Conservation (phyloP, 2,329 filamentous ascomycete genomes). For the Sporothrix humicola region DNA sequence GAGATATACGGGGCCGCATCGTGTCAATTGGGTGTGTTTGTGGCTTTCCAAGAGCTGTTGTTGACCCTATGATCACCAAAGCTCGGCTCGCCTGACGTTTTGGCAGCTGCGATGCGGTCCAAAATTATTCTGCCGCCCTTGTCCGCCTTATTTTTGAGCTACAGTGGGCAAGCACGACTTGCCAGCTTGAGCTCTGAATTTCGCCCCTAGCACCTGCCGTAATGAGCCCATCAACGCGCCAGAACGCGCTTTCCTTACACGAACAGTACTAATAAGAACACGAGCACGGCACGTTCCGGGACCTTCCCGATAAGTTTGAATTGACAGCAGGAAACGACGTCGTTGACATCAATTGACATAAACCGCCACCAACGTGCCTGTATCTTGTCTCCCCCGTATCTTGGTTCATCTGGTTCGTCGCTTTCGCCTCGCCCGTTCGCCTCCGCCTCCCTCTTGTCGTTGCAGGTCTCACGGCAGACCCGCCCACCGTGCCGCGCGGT, state of each 20-base stretch:
- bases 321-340: background rate
- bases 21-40: background rate
- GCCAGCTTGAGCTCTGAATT: background rate
- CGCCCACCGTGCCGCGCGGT: slow-evolving; percentile 6
- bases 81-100: background rate
- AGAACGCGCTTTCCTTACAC: slow-evolving; percentile 20
- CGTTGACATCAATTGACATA: background rate
- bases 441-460: background rate
- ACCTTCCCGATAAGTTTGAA: background rate
- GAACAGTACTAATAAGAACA: background rate
- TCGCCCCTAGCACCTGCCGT: background rate
- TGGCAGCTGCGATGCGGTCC: background rate
- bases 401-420: background rate
- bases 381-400: background rate
- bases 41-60: background rate
- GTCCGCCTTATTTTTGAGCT: background rate
- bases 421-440: background rate
- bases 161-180: background rate
- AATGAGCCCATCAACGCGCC: background rate
- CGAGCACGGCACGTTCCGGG: slow-evolving; percentile 24
- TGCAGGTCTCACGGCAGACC: background rate
- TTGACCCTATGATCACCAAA: background rate
- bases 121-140: slow-evolving; percentile 23
- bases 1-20: slow-evolving; percentile 7
- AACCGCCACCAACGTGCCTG: background rate